phyloP scores from a whole-genome alignment of 495 filamentous ascomycete genomes.

The Friedmanniomyces simplex region DNA sequence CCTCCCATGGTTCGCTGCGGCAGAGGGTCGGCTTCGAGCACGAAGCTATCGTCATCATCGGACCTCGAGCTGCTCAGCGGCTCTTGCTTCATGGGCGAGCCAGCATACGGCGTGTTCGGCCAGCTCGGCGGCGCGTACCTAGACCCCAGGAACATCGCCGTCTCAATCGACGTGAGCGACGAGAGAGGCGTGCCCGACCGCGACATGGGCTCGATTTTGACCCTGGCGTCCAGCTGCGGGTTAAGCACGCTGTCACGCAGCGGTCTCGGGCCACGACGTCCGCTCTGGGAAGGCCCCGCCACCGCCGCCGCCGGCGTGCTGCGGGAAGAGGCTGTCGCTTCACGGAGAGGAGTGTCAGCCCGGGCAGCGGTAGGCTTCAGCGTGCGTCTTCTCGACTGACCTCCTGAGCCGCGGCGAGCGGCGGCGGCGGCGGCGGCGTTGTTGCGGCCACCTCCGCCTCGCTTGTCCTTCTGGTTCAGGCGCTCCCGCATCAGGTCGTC shows the following conservation, averaged over 20 bases:
- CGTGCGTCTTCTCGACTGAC: slow-evolving; percentile 10
- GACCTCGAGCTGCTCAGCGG: slow-evolving; percentile 6
- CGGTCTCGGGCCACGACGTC: not conserved
- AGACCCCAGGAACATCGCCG: not conserved
- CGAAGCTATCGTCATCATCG: slow-evolving; percentile 3
- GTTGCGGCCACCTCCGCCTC: slow-evolving; percentile 19
- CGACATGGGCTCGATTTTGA: slow-evolving; percentile 18
- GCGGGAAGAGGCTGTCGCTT: slow-evolving; percentile 5
- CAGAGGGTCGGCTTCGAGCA: not conserved
- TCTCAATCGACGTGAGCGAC: not conserved
- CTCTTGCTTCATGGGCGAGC: slow-evolving; percentile 6
- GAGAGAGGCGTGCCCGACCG: slow-evolving; percentile 7
- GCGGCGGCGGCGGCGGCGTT: not conserved
- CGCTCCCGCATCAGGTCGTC: slow-evolving; percentile 58
- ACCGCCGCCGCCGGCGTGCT: not conserved
- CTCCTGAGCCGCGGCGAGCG: slow-evolving; percentile 1
- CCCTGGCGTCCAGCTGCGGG: slow-evolving; percentile 13
- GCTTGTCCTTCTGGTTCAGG: slow-evolving; percentile 59
- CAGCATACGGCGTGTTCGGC: slow-evolving; percentile 1
- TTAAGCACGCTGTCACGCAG: slow-evolving; percentile 19
- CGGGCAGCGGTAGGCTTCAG: not conserved
- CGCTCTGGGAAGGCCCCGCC: not conserved
- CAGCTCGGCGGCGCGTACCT: slow-evolving; percentile 11
- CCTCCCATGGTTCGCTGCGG: not conserved
- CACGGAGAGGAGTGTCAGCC: slow-evolving; percentile 1